A percentile compares a stretch with the other conserved stretches of the same genome.
Evolutionary conservation across 345 rosid species (phyloP).

Genomic region (Theobroma cacao): DNA sequence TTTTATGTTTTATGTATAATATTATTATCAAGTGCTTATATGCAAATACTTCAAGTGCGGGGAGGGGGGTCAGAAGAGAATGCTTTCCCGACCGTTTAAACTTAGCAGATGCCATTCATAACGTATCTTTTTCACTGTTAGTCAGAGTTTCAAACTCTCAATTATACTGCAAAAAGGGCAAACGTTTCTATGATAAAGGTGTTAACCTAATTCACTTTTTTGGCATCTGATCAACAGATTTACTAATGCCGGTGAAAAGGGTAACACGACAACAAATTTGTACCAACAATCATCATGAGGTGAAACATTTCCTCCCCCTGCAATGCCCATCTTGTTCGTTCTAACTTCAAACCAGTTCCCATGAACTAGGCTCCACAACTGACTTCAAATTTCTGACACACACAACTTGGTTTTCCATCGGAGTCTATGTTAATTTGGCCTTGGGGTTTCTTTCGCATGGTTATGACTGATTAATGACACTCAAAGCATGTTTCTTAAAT

Average conservation of each 20-base stretch:
- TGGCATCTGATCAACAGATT: not conserved
- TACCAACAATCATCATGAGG: slow-evolving; percentile 1
- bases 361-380: not conserved
- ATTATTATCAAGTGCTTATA: not conserved
- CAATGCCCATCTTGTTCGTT: not conserved
- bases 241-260: not conserved
- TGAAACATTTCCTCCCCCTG: not conserved
- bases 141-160: not conserved
- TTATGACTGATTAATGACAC: not conserved
- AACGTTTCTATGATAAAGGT: not conserved
- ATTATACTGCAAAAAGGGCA: not conserved
- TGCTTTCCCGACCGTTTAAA: not conserved
- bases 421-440: not conserved
- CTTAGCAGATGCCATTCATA: not conserved
- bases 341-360: not conserved
- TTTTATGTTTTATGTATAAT: not conserved
- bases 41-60: not conserved
- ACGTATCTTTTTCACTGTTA: not conserved
- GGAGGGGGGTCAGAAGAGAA: not conserved
- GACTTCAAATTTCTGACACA: not conserved
- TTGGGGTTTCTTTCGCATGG: not conserved
- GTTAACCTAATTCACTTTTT: not conserved
- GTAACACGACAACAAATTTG: not conserved
- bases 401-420: not conserved
- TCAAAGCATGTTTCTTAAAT: slow-evolving; percentile 5